These are phyloP conservation scores for Phytophthora pistaciae DNA, from an alignment of 352 stramenopile species.

Conservation along the genomic window DNA sequence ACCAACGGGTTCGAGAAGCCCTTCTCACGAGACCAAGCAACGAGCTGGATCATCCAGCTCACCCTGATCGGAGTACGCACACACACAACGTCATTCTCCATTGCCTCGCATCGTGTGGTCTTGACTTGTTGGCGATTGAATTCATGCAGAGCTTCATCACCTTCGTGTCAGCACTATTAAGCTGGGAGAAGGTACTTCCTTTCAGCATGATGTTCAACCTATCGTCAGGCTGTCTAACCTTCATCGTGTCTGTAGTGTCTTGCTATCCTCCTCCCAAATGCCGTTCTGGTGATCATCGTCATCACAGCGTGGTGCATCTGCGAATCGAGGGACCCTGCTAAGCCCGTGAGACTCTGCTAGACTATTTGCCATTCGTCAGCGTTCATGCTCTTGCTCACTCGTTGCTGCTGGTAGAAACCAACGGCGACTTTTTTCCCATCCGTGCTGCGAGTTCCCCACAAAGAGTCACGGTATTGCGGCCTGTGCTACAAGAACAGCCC, in stretches of 20 bases:
- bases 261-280: constrained; percentile 73
- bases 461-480: constrained; percentile 83
- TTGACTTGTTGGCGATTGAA: neutral
- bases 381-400: neutral
- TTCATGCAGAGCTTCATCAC: constrained; percentile 65
- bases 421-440: constrained; percentile 35
- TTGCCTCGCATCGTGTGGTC: neutral
- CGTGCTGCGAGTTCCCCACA: constrained; percentile 58
- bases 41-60: constrained; percentile 82
- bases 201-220: neutral
- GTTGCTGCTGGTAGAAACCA: constrained; percentile 34
- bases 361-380: neutral
- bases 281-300: constrained; percentile 60
- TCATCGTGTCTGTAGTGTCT: constrained; percentile 53
- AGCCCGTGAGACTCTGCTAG: constrained; percentile 42
- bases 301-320: constrained; percentile 75
- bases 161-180: constrained; percentile 66
- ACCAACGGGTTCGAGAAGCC: constrained; percentile 81
- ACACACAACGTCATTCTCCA: neutral
- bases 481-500: constrained; percentile 87
- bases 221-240: neutral
- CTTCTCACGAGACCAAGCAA: constrained; percentile 81
- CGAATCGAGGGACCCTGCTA: constrained; percentile 66
- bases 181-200: constrained; percentile 56
- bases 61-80: constrained; percentile 68